Evolutionary conservation across 768 basidiomycete species (phyloP).

Genomic region (Phallus indusiatus): DNA sequence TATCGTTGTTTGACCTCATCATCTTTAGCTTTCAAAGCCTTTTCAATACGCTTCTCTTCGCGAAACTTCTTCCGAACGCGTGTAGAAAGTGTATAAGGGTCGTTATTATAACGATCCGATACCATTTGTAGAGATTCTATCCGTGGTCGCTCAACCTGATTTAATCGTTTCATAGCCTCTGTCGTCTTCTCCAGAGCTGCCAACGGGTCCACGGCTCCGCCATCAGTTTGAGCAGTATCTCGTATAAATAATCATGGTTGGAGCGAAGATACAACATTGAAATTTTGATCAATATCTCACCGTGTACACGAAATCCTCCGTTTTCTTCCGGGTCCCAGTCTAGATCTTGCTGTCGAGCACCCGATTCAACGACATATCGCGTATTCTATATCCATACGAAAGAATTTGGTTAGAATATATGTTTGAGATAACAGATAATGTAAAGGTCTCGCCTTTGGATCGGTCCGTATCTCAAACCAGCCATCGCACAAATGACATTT

Average conservation of each 20-base stretch:
- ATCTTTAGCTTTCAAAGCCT: constrained; percentile 59
- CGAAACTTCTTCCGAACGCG: constrained; percentile 77
- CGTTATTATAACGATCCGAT: constrained; percentile 71
- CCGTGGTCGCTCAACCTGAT: constrained; percentile 68
- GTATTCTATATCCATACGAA: constrained; percentile 57
- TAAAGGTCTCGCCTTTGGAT: constrained; percentile 66
- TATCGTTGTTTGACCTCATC: constrained; percentile 65
- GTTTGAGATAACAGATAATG: background rate
- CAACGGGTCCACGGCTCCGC: constrained; percentile 69
- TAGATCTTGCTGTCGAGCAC: constrained; percentile 90
- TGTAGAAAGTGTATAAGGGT: constrained; percentile 76
- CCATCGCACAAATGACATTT: constrained; percentile 94
- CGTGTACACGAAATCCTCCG: constrained; percentile 84
- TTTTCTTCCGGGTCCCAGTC: constrained; percentile 98
- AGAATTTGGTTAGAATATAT: background rate
- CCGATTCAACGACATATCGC: constrained; percentile 83
- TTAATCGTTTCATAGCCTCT: constrained; percentile 60
- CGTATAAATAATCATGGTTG: background rate
- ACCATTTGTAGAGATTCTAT: constrained; percentile 69
- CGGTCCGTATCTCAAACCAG: constrained; percentile 98
- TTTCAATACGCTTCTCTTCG: constrained; percentile 73
- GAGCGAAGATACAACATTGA: background rate
- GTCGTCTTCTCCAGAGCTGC: constrained; percentile 85
- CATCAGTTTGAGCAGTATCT: constrained; percentile 51
- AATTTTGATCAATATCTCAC: constrained; percentile 26